Percentiles rank a stretch among this genome's conserved stretches.
Evolutionary conservation across 2,329 filamentous ascomycete species (phyloP).

Genomic region (Alternaria conjuncta): DNA sequence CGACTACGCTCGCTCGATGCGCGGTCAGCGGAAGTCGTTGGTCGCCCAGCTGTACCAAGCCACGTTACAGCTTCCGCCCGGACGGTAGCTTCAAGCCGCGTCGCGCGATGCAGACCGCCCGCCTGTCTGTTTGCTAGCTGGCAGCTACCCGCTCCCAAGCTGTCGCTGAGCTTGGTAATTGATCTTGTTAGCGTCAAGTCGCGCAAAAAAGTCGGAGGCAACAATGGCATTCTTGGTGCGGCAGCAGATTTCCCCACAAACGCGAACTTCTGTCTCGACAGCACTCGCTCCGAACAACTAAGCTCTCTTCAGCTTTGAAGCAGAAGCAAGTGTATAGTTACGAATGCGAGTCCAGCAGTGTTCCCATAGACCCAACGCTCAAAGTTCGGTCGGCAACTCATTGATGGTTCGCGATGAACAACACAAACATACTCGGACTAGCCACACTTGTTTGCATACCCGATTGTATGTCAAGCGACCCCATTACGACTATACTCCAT

Average conservation of each 20-base stretch:
- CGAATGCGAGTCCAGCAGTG: background rate
- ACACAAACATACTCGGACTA: background rate
- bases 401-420: background rate
- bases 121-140: slow-evolving; percentile 7
- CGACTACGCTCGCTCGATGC: slow-evolving; percentile 26
- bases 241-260: background rate
- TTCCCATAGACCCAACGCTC: background rate
- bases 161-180: slow-evolving; percentile 10
- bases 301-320: background rate
- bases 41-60: slow-evolving; percentile 23
- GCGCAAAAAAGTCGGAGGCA: background rate
- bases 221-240: background rate
- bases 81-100: slow-evolving; percentile 1
- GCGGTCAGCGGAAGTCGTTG: background rate
- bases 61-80: background rate
- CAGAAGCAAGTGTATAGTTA: background rate
- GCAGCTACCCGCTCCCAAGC: slow-evolving; percentile 11
- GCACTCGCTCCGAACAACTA: background rate
- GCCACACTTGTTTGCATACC: background rate
- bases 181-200: slow-evolving; percentile 4
- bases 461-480: background rate
- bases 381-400: background rate
- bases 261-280: background rate
- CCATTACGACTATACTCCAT: background rate
- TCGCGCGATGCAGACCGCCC: background rate